A percentile compares a stretch with the other conserved stretches of the same genome.
Evolutionary conservation across 2,329 filamentous ascomycete species (phyloP).

Genomic region (Cladophialophora bantiana): DNA sequence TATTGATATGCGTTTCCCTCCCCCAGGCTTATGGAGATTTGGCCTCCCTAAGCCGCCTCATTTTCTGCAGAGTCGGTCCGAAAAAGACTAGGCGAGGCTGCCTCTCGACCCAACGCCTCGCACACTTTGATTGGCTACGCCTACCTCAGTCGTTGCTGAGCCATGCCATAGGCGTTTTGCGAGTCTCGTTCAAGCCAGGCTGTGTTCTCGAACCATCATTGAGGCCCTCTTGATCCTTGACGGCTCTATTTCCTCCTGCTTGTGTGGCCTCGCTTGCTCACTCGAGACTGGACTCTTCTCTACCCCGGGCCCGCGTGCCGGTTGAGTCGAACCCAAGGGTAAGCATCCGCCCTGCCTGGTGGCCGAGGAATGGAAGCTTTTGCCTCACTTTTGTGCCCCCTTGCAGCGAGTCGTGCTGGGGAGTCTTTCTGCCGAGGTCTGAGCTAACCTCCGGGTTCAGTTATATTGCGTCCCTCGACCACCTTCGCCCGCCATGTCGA

Average conservation of each 20-base stretch:
- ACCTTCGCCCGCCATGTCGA: constrained; percentile 14
- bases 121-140: constrained; percentile 7
- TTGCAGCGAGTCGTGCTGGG: not conserved
- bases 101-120: not conserved
- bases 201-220: not conserved
- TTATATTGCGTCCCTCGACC: not conserved
- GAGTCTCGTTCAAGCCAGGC: not conserved
- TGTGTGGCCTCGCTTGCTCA: not conserved
- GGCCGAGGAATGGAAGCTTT: not conserved
- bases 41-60: constrained; percentile 5
- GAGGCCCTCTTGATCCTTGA: not conserved
- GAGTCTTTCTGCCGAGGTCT: not conserved
- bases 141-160: not conserved
- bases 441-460: not conserved
- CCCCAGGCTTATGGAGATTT: constrained; percentile 2
- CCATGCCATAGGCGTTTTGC: not conserved
- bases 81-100: not conserved
- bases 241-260: not conserved
- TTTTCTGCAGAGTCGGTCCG: not conserved
- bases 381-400: constrained; percentile 7
- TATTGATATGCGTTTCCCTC: not conserved
- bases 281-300: not conserved
- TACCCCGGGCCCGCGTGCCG: not conserved
- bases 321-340: not conserved
- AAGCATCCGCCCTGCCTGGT: not conserved